Conservation (phyloP, 768 basidiomycete species). For the Guyanaporus albipodus region DNA sequence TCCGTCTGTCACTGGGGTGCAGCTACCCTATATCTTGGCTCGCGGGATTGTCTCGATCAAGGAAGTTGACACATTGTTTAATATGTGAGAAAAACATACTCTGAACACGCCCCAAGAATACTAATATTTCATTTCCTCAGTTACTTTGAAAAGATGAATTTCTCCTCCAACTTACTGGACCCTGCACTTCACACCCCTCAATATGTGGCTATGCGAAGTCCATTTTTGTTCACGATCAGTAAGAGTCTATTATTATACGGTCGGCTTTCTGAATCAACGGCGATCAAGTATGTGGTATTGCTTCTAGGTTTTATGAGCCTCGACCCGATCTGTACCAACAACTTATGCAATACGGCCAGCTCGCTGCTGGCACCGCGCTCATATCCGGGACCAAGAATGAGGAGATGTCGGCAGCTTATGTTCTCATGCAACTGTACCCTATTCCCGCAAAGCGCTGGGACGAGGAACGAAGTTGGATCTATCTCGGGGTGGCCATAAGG, state of each 20-base stretch:
- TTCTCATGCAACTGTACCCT: constrained; percentile 72
- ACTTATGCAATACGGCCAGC: constrained; percentile 71
- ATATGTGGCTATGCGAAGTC: constrained; percentile 74
- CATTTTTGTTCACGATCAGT: constrained; percentile 92
- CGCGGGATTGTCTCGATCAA: constrained; percentile 56
- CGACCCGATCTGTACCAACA: constrained; percentile 67
- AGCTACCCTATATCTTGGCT: constrained; percentile 60
- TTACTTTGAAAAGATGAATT: constrained; percentile 76
- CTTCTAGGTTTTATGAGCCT: constrained; percentile 74
- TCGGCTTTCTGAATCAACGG: constrained; percentile 5
- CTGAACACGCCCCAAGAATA: no score
- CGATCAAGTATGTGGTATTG: constrained; percentile 73
- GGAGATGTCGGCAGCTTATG: constrained; percentile 82
- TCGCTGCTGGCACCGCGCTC: constrained; percentile 72
- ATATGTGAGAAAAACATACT: constrained; percentile 45
- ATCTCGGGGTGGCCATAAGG: constrained; percentile 87
- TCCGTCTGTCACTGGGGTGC: constrained; percentile 41
- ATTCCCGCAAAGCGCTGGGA: constrained; percentile 79
- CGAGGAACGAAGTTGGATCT: constrained; percentile 87
- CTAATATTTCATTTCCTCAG: constrained; percentile 41
- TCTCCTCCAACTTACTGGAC: constrained; percentile 75
- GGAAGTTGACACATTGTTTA: constrained; percentile 71
- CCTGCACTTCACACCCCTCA: constrained; percentile 82
- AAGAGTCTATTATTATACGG: constrained; percentile 35
- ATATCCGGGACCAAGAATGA: constrained; percentile 76